Percentiles rank a stretch among this genome's conserved stretches.
phyloP scores from a whole-genome alignment of 1,284 basidiomycete genomes.

The Anthracocystis setariae region DNA sequence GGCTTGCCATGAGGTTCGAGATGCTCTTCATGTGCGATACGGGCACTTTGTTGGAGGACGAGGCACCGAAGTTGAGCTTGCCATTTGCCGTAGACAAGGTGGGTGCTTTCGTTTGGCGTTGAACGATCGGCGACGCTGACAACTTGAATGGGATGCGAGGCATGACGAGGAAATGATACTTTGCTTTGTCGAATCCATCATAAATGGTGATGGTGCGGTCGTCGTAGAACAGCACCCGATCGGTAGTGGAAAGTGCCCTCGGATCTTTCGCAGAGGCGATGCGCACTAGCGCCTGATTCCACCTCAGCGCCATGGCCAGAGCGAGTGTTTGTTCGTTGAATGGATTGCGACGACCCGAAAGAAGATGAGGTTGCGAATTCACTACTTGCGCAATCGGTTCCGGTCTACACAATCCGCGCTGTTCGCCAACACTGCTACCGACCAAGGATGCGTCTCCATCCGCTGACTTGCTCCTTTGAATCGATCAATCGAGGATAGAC shows the following conservation, averaged over 20 bases:
- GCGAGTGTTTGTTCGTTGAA: background rate
- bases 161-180: slow-evolving; percentile 54
- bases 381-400: no score
- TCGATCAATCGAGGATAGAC: no score
- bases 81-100: slow-evolving; percentile 34
- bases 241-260: slow-evolving; percentile 45
- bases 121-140: background rate
- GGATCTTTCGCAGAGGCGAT: slow-evolving; percentile 41
- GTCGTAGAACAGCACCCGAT: slow-evolving; percentile 75
- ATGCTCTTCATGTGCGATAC: slow-evolving; percentile 49
- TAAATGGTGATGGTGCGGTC: slow-evolving; percentile 78
- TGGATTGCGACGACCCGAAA: no score
- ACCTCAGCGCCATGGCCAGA: slow-evolving; percentile 12
- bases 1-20: slow-evolving; percentile 48
- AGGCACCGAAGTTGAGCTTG: slow-evolving; percentile 45
- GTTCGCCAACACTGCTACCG: background rate
- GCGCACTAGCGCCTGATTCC: slow-evolving; percentile 37
- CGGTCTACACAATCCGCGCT: background rate
- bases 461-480: no score
- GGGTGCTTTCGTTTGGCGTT: background rate
- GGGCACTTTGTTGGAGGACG: slow-evolving; percentile 36
- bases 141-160: slow-evolving; percentile 46
- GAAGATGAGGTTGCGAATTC: background rate
- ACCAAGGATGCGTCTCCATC: background rate
- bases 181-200: slow-evolving; percentile 81